A percentile compares a stretch with the other conserved stretches of the same genome.
Conservation (phyloP, 1,284 basidiomycete species). For the Apiotrichum gracile region DNA sequence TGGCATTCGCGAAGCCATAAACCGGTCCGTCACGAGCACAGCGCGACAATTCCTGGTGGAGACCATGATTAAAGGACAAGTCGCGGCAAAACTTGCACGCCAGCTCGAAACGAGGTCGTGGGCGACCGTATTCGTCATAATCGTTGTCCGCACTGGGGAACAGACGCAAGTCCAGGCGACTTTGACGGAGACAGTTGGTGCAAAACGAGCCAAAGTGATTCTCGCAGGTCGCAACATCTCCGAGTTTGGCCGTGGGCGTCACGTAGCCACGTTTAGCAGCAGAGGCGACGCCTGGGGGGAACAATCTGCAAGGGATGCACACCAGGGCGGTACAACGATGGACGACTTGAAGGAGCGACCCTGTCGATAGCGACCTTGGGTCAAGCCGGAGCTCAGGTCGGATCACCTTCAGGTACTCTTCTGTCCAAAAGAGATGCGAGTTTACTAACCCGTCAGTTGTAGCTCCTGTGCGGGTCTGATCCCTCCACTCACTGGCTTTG, state of each 20-base stretch:
- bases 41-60: conserved; percentile 6
- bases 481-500: conserved; percentile 16
- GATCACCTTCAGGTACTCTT: conserved; percentile 6
- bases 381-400: background rate
- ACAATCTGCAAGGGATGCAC: conserved; percentile 11
- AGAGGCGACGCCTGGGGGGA: background rate
- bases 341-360: background rate
- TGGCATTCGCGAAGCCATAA: conserved; percentile 3
- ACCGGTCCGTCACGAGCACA: conserved; percentile 14
- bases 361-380: too few relatives aligned
- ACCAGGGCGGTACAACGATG: background rate
- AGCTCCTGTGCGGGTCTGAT: background rate
- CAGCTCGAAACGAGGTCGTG: background rate
- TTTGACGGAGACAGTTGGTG: conserved; percentile 16
- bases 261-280: background rate
- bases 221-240: conserved; percentile 19
- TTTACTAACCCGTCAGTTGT: conserved; percentile 18
- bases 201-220: conserved; percentile 18
- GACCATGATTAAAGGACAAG: conserved; percentile 1
- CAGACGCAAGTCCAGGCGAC: conserved; percentile 3
- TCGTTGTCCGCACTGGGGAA: background rate
- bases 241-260: conserved; percentile 13
- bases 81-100: conserved; percentile 20
- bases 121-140: conserved; percentile 10
- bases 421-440: conserved; percentile 27